A percentile compares a stretch with the other conserved stretches of the same genome.
phyloP scores from a whole-genome alignment of 1,284 basidiomycete species.

The Ustilago shanxiensis region DNA sequence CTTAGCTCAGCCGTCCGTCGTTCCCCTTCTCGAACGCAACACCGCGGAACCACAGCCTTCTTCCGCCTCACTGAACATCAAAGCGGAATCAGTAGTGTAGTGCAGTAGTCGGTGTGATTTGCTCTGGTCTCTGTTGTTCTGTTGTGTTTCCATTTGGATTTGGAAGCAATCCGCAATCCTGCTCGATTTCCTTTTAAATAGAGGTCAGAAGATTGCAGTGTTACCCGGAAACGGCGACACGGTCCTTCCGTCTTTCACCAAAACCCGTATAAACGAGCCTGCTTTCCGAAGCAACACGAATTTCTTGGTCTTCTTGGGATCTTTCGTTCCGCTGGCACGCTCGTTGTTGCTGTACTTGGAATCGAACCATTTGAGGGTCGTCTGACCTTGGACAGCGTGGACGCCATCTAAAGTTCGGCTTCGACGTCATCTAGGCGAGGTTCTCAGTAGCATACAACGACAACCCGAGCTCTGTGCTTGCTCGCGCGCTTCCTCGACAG shows the following conservation, averaged over 20 bases:
- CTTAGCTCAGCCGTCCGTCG: no score
- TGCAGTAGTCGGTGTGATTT: no score
- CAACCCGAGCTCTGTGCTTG: neutral
- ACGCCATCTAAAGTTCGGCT: neutral
- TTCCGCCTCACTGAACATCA: no score
- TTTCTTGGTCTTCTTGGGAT: neutral
- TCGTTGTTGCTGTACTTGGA: no score
- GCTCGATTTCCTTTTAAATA: neutral
- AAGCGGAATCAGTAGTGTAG: no score
- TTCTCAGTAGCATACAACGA: neutral
- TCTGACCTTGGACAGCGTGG: neutral
- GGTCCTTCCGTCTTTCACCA: neutral
- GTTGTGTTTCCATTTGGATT: no score
- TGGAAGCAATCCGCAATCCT: neutral
- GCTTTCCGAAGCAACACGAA: neutral
- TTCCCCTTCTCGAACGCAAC: no score
- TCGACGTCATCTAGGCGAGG: conserved; percentile 6
- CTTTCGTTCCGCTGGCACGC: neutral
- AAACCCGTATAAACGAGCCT: neutral
- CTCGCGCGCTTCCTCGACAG: neutral
- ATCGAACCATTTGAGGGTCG: neutral
- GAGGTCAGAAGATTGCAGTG: neutral
- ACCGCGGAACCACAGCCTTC: no score
- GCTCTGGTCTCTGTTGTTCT: no score
- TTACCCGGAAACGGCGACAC: conserved; percentile 1